Base-by-base conservation (phyloP, 1,139 yeast species). In the Scheffersomyces illinoinensis region DNA sequence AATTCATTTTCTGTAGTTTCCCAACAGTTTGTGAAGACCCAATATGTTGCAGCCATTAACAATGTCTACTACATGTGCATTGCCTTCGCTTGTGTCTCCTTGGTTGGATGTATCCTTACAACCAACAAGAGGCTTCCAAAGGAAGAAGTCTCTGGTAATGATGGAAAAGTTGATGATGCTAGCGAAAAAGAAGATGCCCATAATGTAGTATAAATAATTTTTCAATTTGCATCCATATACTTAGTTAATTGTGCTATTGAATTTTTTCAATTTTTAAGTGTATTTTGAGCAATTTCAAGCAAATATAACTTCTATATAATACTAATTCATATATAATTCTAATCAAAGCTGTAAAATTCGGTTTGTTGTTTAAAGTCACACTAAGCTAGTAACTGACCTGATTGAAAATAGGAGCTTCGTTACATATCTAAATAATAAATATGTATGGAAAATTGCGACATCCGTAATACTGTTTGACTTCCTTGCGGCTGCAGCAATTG, bases 1-100 rank as follows among this genome's bases (percentile, higher is more conserved):
- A 52, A 60, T 1, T 50, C 47, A 1, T 68, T 78, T 57, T 61
- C 73, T 10, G 71, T 73, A 1, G 72, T 59, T 20, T 69, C 79
- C 0, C 63, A 65, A 54, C 19, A 33, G 0, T 76, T 75, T 55
- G 68, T 78, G 50, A 76, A 72, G 63, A 47, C 52, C 0, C 72
- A 71, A 60, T 69, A 76, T 56, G 71, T 76, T 76, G 58, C 62
- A 8, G 69, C 76, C 3, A 72, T 77, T 26, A 65, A 67, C 51
- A 73, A 75, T 59, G 79, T 76, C 0, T 77, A 72, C 59, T 76
- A 76, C 64, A 69, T 76, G 70, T 63, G 64, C 24, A 48, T 48
- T 48, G 51, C 24, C 7, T 48, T 48, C 24, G 51, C 51, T 1
- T 14, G 12, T n/a, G 51, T 19, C 21, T 54, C 60, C 3, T 49